Conservation (phyloP, 192 early-diverging fungal genomes). For the Geranomyces variabilis region DNA sequence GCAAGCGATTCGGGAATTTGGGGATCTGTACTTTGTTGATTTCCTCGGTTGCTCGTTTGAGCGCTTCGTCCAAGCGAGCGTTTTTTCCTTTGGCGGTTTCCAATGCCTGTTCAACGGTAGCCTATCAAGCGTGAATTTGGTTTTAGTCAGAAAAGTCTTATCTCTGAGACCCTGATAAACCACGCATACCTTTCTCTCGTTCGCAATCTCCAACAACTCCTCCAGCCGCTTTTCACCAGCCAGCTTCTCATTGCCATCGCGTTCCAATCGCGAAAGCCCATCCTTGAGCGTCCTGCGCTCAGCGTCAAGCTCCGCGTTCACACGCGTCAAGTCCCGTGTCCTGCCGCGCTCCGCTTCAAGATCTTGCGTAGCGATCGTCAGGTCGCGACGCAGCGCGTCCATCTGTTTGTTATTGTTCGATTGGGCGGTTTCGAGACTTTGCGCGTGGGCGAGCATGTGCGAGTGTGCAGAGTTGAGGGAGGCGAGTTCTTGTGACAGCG, state of each 20-base stretch:
- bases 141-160: no score
- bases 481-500: slow-evolving; percentile 35
- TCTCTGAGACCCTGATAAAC: no score
- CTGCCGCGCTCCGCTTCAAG: slow-evolving; percentile 16
- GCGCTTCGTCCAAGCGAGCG: slow-evolving; percentile 39
- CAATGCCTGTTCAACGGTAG: slow-evolving; percentile 38
- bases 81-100: slow-evolving; percentile 33
- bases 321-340: slow-evolving; percentile 19
- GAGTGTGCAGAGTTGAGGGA: slow-evolving; percentile 38
- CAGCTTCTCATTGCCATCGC: slow-evolving; percentile 9
- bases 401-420: slow-evolving; percentile 18
- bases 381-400: slow-evolving; percentile 18
- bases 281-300: slow-evolving; percentile 6
- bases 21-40: slow-evolving; percentile 44
- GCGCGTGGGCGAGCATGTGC: slow-evolving; percentile 36
- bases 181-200: slow-evolving; percentile 38
- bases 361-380: slow-evolving; percentile 26
- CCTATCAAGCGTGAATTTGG: slow-evolving; percentile 24
- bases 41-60: slow-evolving; percentile 44
- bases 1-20: not conserved
- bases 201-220: slow-evolving; percentile 22
- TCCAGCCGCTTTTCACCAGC: slow-evolving; percentile 10
- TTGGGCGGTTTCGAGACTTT: slow-evolving; percentile 33
- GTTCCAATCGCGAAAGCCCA: slow-evolving; percentile 11
- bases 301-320: slow-evolving; percentile 32